Conservation (phyloP, 108 stramenopile species). For the Nitzschia sp. region DNA sequence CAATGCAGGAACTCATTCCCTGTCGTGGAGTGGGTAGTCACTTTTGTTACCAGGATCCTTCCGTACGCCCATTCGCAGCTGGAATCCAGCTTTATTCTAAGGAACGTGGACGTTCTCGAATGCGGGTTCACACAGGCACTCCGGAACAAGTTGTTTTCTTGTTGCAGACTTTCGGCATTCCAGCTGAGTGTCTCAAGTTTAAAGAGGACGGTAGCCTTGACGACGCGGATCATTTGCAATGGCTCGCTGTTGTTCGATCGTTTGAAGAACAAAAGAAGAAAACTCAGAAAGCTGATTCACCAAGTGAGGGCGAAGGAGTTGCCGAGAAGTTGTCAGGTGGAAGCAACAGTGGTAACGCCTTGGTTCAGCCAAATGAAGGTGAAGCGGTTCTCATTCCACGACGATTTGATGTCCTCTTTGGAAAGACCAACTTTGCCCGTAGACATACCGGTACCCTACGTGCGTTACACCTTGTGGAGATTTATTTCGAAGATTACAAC, state of each 20-base stretch:
- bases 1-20: not conserved
- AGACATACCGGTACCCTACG: constrained; percentile 6
- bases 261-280: not conserved
- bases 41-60: constrained; percentile 19
- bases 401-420: constrained; percentile 16
- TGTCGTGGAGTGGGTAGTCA: constrained; percentile 10
- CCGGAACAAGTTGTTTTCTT: constrained; percentile 16
- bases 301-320: too few relatives aligned
- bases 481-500: not conserved
- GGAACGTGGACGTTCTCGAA: not conserved
- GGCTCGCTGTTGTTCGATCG: not conserved
- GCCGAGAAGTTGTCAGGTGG: not conserved
- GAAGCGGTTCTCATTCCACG: not conserved
- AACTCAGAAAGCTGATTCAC: not conserved
- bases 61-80: not conserved
- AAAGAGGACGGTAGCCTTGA: constrained; percentile 3
- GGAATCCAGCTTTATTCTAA: not conserved
- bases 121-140: constrained; percentile 10
- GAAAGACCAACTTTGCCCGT: not conserved
- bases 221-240: constrained; percentile 17
- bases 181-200: not conserved
- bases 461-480: not conserved
- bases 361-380: not conserved
- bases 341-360: not conserved
- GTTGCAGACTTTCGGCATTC: constrained; percentile 34